Conservation (phyloP, 2,329 filamentous ascomycete genomes). For the Fusarium dimerum region DNA sequence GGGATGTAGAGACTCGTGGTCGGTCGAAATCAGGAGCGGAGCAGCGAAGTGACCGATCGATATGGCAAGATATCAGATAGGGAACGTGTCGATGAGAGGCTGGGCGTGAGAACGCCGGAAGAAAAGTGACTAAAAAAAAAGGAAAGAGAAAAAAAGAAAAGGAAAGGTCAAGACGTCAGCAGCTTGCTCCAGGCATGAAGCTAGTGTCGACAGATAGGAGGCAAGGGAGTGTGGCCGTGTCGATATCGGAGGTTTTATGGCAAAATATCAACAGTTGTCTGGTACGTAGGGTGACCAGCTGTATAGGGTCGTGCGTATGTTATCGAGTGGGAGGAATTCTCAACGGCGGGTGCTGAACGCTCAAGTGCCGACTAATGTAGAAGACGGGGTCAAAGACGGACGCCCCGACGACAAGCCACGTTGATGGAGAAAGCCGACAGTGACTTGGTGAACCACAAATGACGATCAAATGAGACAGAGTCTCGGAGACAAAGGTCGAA, state of each 20-base stretch:
- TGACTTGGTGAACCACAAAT: conserved; percentile 9
- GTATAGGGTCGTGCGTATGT: conserved; percentile 7
- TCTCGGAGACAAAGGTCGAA: conserved; percentile 8
- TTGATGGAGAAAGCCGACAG: neutral
- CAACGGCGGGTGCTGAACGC: neutral
- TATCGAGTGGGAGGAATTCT: conserved; percentile 12
- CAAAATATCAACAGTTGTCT: conserved; percentile 3
- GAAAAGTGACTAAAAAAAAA: neutral
- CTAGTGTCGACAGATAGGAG: conserved; percentile 15
- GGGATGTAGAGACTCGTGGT: conserved; percentile 10
- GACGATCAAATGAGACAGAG: conserved; percentile 20
- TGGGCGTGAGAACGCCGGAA: conserved; percentile 5
- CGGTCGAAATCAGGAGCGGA: neutral
- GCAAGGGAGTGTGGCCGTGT: conserved; percentile 4
- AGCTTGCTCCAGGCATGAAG: conserved; percentile 29
- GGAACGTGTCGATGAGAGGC: conserved; percentile 19
- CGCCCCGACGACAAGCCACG: neutral
- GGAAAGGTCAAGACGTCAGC: conserved; percentile 16
- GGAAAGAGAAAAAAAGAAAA: conserved; percentile 1
- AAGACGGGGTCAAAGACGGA: neutral
- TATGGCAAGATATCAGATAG: conserved; percentile 15
- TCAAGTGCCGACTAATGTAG: neutral
- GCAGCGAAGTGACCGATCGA: neutral
- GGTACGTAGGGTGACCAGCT: conserved; percentile 4
- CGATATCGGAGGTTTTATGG: conserved; percentile 9